phyloP scores from a whole-genome alignment of 768 basidiomycete species.

The Calocera viscosa region DNA sequence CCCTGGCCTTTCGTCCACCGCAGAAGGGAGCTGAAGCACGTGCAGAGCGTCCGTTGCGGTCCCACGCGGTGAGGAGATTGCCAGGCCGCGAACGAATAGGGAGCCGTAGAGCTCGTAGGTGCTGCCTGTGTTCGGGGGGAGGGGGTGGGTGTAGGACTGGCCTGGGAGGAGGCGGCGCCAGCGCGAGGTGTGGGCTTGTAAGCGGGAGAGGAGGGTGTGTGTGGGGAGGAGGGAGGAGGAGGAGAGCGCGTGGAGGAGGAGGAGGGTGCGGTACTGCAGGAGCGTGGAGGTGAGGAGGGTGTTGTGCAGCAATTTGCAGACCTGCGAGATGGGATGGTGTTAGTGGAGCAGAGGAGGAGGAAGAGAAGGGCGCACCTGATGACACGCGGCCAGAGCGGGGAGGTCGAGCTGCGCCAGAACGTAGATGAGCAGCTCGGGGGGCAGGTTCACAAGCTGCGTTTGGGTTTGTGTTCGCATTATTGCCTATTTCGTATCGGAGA shows the following conservation, averaged over 20 bases:
- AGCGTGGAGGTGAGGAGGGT: neutral
- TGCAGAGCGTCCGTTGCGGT: neutral
- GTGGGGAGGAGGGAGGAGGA: neutral
- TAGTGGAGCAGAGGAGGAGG: neutral
- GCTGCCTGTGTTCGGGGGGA: neutral
- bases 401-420: neutral
- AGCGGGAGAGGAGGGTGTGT: neutral
- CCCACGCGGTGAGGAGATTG: neutral
- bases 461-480: too few relatives aligned
- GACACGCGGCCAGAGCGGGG: neutral
- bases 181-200: neutral
- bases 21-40: neutral
- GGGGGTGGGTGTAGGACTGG: neutral
- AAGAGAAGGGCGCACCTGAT: neutral
- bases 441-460: neutral
- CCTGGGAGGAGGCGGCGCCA: neutral
- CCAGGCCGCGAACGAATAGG: neutral
- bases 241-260: neutral
- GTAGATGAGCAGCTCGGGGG: neutral
- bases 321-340: neutral
- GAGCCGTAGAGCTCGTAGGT: slow-evolving; percentile 8
- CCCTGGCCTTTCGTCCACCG: neutral
- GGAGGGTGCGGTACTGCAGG: neutral
- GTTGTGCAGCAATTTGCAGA: neutral
- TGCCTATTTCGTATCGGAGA: too few relatives aligned